Evolutionary conservation across 495 filamentous ascomycete genomes (phyloP), one percentile per base, ranked within the genome.

Genomic region (Evansstolkia leycettana): DNA sequence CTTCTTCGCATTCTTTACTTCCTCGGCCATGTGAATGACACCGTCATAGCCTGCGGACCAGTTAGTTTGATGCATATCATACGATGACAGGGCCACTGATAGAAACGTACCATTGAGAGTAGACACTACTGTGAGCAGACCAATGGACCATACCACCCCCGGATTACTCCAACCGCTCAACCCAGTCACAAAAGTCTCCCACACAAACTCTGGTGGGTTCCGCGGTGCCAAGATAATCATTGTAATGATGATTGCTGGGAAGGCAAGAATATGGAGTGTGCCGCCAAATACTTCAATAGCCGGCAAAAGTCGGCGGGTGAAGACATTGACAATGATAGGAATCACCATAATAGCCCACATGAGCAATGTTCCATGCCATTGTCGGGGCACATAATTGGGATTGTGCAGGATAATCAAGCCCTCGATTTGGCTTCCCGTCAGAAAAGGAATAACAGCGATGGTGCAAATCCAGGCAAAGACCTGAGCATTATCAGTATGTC

Each of bases 1-100:
- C 25, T 54, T 49, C 3, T 69, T 64, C n/a, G 73, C 72, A 37
- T 75, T 58, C 24, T 64, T 62, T 18, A 75, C 65, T 47, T 76
- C 73, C 41, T 78, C 72, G 3, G 69, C 66, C 67, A n/a, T n/a
- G n/a, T n/a, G n/a, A n/a, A n/a, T n/a, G n/a, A n/a, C n/a, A n/a
- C n/a, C n/a, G n/a, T n/a, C n/a, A n/a, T n/a, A n/a, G n/a, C n/a
- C n/a, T n/a, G n/a, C n/a, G n/a, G n/a, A n/a, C n/a, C n/a, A n/a
- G n/a, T n/a, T n/a, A n/a, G n/a, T n/a, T n/a, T n/a, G n/a, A n/a
- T n/a, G n/a, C n/a, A n/a, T n/a, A n/a, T n/a, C n/a, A n/a, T n/a
- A n/a, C n/a, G n/a, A n/a, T n/a, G n/a, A n/a, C n/a, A n/a, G n/a
- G n/a, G n/a, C n/a, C n/a, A n/a, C n/a, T n/a, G n/a, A n/a, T n/a